These are phyloP conservation scores for Stentor coeruleus DNA, from an alignment of 73 alveolate genomes.

Conservation along the genomic window DNA sequence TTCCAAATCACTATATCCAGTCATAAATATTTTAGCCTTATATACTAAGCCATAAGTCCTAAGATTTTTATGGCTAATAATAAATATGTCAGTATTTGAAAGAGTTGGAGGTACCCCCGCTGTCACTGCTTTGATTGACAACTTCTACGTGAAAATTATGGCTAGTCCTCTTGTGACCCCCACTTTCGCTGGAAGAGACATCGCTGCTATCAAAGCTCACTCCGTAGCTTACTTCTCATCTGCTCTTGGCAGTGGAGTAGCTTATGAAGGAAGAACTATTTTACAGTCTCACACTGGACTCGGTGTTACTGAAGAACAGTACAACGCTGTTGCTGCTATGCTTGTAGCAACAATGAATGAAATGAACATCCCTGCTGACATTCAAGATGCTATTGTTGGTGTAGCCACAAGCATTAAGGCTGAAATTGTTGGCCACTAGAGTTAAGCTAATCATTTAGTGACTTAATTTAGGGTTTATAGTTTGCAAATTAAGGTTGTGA, in stretches of 20 bases:
- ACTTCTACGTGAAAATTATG: not conserved
- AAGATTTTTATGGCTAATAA: too few relatives aligned
- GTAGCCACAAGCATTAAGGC: too few relatives aligned
- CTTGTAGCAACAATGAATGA: not conserved
- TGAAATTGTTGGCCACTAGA: too few relatives aligned
- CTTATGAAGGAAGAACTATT: not conserved
- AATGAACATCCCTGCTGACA: too few relatives aligned
- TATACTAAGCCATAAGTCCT: too few relatives aligned
- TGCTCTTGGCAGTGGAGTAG: not conserved
- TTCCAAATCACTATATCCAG: too few relatives aligned
- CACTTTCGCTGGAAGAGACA: not conserved
- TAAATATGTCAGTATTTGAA: too few relatives aligned
- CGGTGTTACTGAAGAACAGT: not conserved
- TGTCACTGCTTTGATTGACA: not conserved
- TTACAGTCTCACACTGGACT: slow-evolving; percentile 3
- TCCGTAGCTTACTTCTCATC: not conserved
- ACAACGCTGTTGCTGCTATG: not conserved
- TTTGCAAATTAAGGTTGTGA: too few relatives aligned
- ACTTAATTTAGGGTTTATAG: too few relatives aligned
- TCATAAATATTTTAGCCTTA: too few relatives aligned
- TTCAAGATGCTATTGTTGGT: too few relatives aligned
- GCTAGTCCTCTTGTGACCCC: not conserved
- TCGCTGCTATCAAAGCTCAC: not conserved
- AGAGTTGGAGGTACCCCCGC: not conserved
- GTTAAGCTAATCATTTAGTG: too few relatives aligned